These are phyloP conservation scores for Eutypella sp. DNA, from an alignment of 2,329 filamentous ascomycete species.

Conservation along the genomic window DNA sequence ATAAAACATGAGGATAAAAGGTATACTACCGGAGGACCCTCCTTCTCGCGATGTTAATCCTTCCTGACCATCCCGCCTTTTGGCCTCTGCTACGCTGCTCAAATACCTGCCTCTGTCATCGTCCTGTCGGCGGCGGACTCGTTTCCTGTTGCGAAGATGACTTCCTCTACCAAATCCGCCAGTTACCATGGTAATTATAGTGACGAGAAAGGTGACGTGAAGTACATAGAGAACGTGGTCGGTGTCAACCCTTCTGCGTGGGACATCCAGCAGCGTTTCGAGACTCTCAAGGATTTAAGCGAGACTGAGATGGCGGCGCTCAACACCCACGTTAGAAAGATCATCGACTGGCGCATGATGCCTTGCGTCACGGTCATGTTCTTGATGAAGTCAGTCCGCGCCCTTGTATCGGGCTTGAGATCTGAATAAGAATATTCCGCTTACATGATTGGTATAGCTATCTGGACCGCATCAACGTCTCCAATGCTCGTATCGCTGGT, in stretches of 20 bases:
- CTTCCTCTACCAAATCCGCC: background rate
- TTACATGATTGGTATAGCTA: constrained; percentile 34
- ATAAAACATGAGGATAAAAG: no score
- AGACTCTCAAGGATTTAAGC: constrained; percentile 40
- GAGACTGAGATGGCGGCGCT: constrained; percentile 32
- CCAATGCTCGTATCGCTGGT: constrained; percentile 33
- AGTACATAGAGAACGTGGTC: background rate
- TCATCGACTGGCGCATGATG: constrained; percentile 28
- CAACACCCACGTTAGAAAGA: constrained; percentile 24
- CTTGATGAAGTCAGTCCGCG: constrained; percentile 19
- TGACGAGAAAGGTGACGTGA: background rate
- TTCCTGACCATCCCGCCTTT: no score
- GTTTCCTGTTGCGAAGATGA: background rate
- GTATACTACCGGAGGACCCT: no score
- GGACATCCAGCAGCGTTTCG: background rate
- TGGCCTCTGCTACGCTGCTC: no score
- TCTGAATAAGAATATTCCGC: background rate
- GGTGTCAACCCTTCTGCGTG: background rate
- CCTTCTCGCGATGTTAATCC: no score
- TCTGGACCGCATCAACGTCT: constrained; percentile 46
- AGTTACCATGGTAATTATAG: background rate
- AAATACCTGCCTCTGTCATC: no score
- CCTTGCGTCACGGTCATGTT: constrained; percentile 24
- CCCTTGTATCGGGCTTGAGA: background rate
- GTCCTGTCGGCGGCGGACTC: no score